Evolutionary conservation across 140 eudicot genomes (phyloP).

Genomic region (Stevia rebaudiana): DNA sequence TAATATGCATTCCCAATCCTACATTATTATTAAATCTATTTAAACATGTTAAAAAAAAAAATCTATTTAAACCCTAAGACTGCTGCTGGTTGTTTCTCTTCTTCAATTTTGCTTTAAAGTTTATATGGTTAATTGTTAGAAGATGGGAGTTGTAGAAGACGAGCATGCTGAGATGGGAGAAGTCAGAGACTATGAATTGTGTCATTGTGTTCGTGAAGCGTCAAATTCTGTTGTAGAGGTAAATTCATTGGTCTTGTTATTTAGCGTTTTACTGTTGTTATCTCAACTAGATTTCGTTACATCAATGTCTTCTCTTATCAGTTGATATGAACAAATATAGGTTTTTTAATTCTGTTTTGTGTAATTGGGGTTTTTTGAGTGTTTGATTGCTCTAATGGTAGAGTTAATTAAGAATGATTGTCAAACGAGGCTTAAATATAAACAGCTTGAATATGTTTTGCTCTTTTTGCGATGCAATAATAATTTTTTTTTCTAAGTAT

Average conservation of each 20-base stretch:
- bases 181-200: slow-evolving; percentile 19
- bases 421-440: not conserved
- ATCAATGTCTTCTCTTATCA: too few species aligned
- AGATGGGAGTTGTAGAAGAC: slow-evolving; percentile 20
- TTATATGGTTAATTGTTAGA: not conserved
- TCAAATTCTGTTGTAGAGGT: slow-evolving; percentile 19
- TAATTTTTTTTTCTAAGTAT: not conserved
- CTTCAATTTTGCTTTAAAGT: too few species aligned
- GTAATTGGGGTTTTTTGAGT: too few species aligned
- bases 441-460: not conserved
- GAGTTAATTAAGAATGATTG: not conserved
- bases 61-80: too few species aligned
- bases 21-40: too few species aligned
- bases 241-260: not conserved
- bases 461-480: not conserved
- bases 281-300: too few species aligned
- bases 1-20: too few species aligned
- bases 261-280: not conserved
- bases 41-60: too few species aligned
- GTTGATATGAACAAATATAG: too few species aligned
- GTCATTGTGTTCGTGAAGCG: slow-evolving; percentile 29
- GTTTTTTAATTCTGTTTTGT: too few species aligned
- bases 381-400: not conserved
- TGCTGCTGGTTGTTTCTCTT: too few species aligned
- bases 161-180: slow-evolving; percentile 22